These are phyloP conservation scores for Neospora caninum DNA, from an alignment of 169 alveolate species.

Conservation along the genomic window DNA sequence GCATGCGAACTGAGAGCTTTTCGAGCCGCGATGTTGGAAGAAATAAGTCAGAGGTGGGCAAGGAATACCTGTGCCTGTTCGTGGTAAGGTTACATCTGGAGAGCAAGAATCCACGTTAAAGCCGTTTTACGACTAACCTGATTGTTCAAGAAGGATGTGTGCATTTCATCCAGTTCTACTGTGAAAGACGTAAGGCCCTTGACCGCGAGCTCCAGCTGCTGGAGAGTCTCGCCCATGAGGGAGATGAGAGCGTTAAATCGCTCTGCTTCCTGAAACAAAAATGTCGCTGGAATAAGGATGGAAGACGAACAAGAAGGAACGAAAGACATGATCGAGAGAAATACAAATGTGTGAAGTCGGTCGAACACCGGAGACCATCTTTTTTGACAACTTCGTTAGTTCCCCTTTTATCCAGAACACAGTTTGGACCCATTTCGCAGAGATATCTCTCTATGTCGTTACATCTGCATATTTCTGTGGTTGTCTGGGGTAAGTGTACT, in stretches of 20 bases:
- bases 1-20: too few species aligned
- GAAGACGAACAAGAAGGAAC: background rate
- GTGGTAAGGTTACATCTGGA: too few species aligned
- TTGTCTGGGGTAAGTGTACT: too few species aligned
- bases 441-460: too few species aligned
- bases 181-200: slow-evolving; percentile 87
- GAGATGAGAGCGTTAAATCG: slow-evolving; percentile 77
- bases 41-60: too few species aligned
- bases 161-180: slow-evolving; percentile 86
- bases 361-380: background rate
- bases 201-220: slow-evolving; percentile 82
- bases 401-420: too few species aligned
- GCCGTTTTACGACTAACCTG: slow-evolving; percentile 57
- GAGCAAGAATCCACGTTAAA: too few species aligned
- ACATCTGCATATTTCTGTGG: too few species aligned
- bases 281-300: slow-evolving; percentile 59
- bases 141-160: slow-evolving; percentile 80
- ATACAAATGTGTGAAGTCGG: background rate
- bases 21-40: too few species aligned
- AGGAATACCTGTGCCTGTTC: too few species aligned
- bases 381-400: too few species aligned
- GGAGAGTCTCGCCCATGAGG: slow-evolving; percentile 74
- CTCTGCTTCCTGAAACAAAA: slow-evolving; percentile 79
- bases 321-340: background rate
- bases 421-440: too few species aligned